These are phyloP conservation scores for Tetragonia tetragonoides DNA, from an alignment of 148 eudicot species.

Conservation along the genomic window DNA sequence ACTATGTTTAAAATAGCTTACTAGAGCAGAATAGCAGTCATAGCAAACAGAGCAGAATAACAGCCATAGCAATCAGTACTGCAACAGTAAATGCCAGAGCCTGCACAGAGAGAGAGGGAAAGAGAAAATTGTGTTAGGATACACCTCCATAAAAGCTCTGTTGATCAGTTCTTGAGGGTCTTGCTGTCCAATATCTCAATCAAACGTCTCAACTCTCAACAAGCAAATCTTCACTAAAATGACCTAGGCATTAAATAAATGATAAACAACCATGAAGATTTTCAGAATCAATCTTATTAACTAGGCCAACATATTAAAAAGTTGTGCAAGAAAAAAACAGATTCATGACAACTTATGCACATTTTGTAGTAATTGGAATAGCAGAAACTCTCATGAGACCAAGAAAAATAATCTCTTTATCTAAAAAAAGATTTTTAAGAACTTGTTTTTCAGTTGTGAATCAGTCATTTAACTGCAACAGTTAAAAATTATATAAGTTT, in stretches of 20 bases:
- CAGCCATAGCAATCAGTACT: slow-evolving; percentile 35
- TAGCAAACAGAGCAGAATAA: slow-evolving; percentile 37
- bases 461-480: neutral
- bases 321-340: neutral
- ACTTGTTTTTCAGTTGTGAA: neutral
- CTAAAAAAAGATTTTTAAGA: neutral
- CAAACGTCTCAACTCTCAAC: neutral
- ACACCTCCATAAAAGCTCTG: neutral
- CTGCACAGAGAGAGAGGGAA: slow-evolving; percentile 29
- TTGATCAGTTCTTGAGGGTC: neutral
- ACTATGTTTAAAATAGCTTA: slow-evolving; percentile 2
- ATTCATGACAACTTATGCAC: neutral
- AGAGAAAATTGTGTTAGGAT: neutral
- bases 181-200: neutral
- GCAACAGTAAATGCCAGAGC: slow-evolving; percentile 49
- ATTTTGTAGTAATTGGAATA: neutral
- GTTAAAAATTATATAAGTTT: neutral
- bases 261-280: neutral
- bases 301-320: neutral
- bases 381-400: neutral
- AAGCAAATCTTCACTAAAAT: neutral
- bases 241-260: neutral
- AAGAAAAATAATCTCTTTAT: no score
- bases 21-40: slow-evolving; percentile 38
- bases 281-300: neutral